Conservation (phyloP, 2,329 filamentous ascomycete genomes). For the Pseudopithomyces maydicus region DNA sequence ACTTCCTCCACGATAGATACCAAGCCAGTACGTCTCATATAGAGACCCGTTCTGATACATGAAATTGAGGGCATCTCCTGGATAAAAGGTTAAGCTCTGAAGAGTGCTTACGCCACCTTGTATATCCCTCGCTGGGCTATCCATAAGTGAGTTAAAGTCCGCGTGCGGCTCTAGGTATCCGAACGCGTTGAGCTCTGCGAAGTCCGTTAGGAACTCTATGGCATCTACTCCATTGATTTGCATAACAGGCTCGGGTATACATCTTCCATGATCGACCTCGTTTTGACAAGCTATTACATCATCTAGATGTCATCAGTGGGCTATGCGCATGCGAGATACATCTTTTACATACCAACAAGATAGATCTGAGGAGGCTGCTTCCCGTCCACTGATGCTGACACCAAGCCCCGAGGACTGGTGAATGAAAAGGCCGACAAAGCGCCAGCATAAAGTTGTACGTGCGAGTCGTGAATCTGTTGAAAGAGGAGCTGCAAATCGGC, state of each 20-base stretch:
- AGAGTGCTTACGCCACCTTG: conserved; percentile 20
- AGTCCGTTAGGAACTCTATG: conserved; percentile 25
- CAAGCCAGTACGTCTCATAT: conserved; percentile 24
- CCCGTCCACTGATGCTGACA: conserved; percentile 28
- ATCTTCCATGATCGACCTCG: too few relatives aligned
- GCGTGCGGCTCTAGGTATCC: conserved; percentile 48
- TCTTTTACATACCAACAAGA: too few relatives aligned
- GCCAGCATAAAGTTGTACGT: conserved; percentile 31
- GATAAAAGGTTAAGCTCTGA: conserved; percentile 42
- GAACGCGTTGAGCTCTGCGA: conserved; percentile 34
- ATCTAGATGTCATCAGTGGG: too few relatives aligned
- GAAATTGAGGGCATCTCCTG: conserved; percentile 34
- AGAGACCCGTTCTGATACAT: conserved; percentile 28
- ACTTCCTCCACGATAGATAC: conserved; percentile 25
- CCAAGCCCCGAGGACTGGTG: conserved; percentile 27
- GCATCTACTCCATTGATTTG: conserved; percentile 34
- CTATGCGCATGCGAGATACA: too few relatives aligned
- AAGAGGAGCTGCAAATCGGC: conserved; percentile 41
- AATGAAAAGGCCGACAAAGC: conserved; percentile 35
- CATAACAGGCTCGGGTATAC: conserved; percentile 26
- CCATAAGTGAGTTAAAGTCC: conserved; percentile 48
- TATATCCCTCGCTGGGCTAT: conserved; percentile 7
- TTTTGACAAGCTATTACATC: conserved; percentile 29
- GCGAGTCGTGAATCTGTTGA: conserved; percentile 37
- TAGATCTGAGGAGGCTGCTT: conserved; percentile 37